These are phyloP conservation scores for Russula abietina DNA, from an alignment of 768 basidiomycete genomes.

Conservation along the genomic window DNA sequence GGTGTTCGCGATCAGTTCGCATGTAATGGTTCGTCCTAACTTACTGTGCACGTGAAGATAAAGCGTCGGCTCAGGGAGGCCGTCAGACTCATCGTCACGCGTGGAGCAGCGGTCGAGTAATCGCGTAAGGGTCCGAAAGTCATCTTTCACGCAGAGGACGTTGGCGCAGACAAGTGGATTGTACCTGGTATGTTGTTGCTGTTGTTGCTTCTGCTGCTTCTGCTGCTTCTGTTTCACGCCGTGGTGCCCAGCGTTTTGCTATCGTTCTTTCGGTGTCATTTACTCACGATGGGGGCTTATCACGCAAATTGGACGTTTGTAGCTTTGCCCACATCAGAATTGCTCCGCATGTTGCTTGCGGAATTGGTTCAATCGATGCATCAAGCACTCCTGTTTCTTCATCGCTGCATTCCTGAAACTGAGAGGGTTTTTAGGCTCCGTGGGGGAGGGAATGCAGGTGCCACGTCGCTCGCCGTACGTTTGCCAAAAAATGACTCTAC, in stretches of 20 bases:
- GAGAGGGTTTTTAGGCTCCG: not conserved
- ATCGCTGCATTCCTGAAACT: not conserved
- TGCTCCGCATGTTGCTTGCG: constrained; percentile 7
- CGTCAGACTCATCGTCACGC: constrained; percentile 14
- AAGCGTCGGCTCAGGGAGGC: constrained; percentile 12
- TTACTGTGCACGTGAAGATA: not conserved
- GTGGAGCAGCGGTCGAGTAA: constrained; percentile 11
- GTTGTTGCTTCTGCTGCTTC: too few relatives aligned
- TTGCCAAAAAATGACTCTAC: not conserved
- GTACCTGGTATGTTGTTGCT: constrained; percentile 7
- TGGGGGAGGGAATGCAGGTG: too few relatives aligned
- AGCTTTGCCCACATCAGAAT: constrained; percentile 4
- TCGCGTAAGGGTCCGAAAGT: not conserved
- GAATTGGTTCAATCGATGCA: constrained; percentile 10
- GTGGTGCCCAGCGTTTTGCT: not conserved
- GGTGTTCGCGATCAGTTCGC: not conserved
- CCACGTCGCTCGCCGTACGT: not conserved
- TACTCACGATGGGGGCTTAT: too few relatives aligned
- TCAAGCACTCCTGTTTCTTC: constrained; percentile 3
- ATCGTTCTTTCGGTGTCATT: too few relatives aligned
- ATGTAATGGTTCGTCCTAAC: not conserved
- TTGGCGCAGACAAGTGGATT: constrained; percentile 20
- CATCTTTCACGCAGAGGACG: constrained; percentile 10
- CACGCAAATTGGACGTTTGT: constrained; percentile 17
- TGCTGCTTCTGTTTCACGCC: not conserved